These are phyloP conservation scores for Hypoxylon lenormandii DNA, from an alignment of 495 filamentous ascomycete genomes.

Conservation along the genomic window DNA sequence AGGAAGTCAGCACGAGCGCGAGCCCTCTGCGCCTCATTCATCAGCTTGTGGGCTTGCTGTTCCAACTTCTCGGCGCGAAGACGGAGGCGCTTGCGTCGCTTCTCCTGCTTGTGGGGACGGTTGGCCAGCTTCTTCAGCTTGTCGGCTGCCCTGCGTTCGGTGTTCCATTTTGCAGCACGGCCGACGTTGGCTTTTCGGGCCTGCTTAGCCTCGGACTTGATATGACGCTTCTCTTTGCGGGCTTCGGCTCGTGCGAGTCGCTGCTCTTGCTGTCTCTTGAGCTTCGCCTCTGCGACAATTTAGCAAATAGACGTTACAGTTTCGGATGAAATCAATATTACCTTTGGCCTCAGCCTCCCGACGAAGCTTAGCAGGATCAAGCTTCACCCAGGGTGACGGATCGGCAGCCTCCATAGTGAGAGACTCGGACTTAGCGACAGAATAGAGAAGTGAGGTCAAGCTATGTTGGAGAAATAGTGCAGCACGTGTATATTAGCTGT, in stretches of 20 bases:
- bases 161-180: slow-evolving; percentile 45
- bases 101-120: slow-evolving; percentile 48
- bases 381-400: slow-evolving; percentile 34
- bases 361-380: slow-evolving; percentile 39
- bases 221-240: slow-evolving; percentile 49
- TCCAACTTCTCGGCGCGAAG: slow-evolving; percentile 45
- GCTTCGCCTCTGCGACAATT: slow-evolving; percentile 38
- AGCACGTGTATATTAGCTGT: neutral
- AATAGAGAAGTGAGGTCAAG: neutral
- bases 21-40: slow-evolving; percentile 44
- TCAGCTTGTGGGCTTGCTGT: slow-evolving; percentile 38
- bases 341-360: slow-evolving; percentile 45
- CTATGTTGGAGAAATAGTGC: neutral
- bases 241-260: slow-evolving; percentile 41
- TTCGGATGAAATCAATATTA: slow-evolving; percentile 6
- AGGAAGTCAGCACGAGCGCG: slow-evolving; percentile 39
- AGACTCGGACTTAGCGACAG: neutral
- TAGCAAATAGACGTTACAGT: slow-evolving; percentile 5
- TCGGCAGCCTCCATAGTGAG: slow-evolving; percentile 33
- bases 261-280: slow-evolving; percentile 44
- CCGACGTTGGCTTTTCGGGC: slow-evolving; percentile 48
- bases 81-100: slow-evolving; percentile 45
- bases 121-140: slow-evolving; percentile 47
- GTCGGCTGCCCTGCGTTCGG: slow-evolving; percentile 43
- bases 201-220: slow-evolving; percentile 51